Evolutionary conservation across 1,284 basidiomycete genomes (phyloP).

Genomic region (Amylostereum chailletii): DNA sequence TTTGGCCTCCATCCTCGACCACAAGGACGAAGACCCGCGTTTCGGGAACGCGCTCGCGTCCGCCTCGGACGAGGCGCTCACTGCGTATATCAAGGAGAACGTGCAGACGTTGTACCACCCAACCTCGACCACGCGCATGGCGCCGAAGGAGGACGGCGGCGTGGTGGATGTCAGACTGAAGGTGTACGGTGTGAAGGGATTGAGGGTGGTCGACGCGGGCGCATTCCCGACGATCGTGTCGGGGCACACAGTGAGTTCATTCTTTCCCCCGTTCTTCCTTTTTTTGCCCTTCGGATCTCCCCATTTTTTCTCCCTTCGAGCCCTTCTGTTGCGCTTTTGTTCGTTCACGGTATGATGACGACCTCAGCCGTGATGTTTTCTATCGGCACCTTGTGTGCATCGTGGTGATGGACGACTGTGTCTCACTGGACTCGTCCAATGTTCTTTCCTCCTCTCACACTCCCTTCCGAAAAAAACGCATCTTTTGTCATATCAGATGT

Average conservation of each 20-base stretch:
- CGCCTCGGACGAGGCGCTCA: constrained; percentile 21
- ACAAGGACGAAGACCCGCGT: constrained; percentile 15
- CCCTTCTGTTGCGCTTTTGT: no score
- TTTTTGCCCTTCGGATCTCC: not conserved
- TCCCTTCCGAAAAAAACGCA: no score
- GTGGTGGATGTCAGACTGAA: constrained; percentile 29
- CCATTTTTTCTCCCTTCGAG: no score
- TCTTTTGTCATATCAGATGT: no score
- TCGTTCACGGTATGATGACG: no score
- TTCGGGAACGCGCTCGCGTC: constrained; percentile 17
- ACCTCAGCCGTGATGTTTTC: no score
- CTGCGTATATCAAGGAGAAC: constrained; percentile 30
- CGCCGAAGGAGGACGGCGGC: constrained; percentile 31
- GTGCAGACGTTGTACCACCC: constrained; percentile 56
- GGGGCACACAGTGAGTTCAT: constrained; percentile 48
- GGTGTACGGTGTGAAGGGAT: constrained; percentile 28
- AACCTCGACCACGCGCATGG: constrained; percentile 52
- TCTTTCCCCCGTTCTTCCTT: not conserved
- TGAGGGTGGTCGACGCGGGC: constrained; percentile 55
- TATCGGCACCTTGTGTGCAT: no score
- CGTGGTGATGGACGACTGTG: no score
- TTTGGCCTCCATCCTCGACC: constrained; percentile 37
- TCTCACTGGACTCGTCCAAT: no score
- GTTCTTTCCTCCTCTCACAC: no score
- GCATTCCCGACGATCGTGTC: constrained; percentile 49